phyloP scores from a whole-genome alignment of 2,329 filamentous ascomycete species.

The Exophiala mesophila region DNA sequence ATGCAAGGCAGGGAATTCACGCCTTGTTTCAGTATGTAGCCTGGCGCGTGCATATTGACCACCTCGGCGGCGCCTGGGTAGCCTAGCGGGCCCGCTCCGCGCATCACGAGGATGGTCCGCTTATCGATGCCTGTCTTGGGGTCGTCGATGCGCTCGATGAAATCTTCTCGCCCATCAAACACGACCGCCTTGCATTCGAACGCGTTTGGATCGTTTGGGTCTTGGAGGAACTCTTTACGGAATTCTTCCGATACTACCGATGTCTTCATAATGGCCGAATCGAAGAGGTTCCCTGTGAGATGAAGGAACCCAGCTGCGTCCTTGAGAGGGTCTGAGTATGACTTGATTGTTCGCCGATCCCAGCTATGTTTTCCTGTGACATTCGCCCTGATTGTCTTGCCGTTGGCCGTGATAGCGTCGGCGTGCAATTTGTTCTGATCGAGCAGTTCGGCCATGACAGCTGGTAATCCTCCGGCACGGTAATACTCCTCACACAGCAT shows the following conservation, averaged over 20 bases:
- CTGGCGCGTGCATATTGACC: constrained; percentile 50
- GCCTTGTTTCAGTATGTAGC: constrained; percentile 42
- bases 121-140: constrained; percentile 37
- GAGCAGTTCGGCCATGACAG: constrained; percentile 51
- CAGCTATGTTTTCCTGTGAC: constrained; percentile 43
- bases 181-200: constrained; percentile 46
- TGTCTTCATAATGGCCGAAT: constrained; percentile 52
- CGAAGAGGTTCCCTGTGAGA: constrained; percentile 45
- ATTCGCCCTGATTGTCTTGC: constrained; percentile 43
- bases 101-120: constrained; percentile 46
- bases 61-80: constrained; percentile 50
- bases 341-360: constrained; percentile 46
- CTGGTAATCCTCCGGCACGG: constrained; percentile 50
- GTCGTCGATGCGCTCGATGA: constrained; percentile 41
- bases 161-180: constrained; percentile 51
- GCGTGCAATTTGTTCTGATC: constrained; percentile 45
- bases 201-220: constrained; percentile 44
- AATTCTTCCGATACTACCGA: constrained; percentile 47
- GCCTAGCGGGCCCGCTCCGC: constrained; percentile 46
- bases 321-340: constrained; percentile 45
- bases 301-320: constrained; percentile 50
- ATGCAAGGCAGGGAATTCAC: constrained; percentile 47
- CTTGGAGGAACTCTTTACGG: constrained; percentile 41
- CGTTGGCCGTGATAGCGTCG: constrained; percentile 44
- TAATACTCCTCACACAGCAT: constrained; percentile 52